Evolutionary conservation across 768 basidiomycete genomes (phyloP), one percentile per base, ranked within the genome.

Genomic region (Gautieria morchelliformis): DNA sequence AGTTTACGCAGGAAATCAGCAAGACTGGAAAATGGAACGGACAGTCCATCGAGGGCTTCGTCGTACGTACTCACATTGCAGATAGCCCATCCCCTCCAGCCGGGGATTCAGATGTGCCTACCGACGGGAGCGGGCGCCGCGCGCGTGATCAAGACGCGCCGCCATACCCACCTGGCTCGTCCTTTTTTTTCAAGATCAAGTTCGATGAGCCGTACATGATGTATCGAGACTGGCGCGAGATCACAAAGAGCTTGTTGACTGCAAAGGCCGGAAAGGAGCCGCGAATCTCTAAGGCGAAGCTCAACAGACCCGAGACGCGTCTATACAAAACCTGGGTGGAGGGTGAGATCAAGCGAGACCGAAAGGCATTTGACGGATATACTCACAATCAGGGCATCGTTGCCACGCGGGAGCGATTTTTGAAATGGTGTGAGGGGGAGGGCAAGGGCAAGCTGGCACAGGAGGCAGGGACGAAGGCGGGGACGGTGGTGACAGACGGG

Each of bases 131-230:
- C 27, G 37, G 40, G n/a, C 52, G 64, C 65, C 59, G 37, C 11
- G 20, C 41, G 44, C 44, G 47, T 15, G 59, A 58, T 20, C 71
- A 71, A 19, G 55, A 56, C 27, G 59, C 60, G 20, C 72, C 72
- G 27, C 93, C 93, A 0, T 96, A 97, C 66, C 68, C 76, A 0
- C 70, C 84, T 0, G 90, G 87, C 32, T 82, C 87, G 1, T 86
- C 91, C 0, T 95, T 97, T 77, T 97, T 99, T 79, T 98, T 96
- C 84, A 99, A 99, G 68, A 79, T 98, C 73, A 99, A 99, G 68
- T 98, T 97, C 69, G 93, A 98, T 69, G 92, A 98, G 66, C 95
- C 95, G 2, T 99, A 99, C 68, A 84, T 97, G 79, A 94, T 95
- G 84, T 98, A 96, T 71, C 86, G 96, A 56, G 90, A 94, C 67